Conservation (phyloP, 768 basidiomycete genomes). For the Leccinum obscurum region DNA sequence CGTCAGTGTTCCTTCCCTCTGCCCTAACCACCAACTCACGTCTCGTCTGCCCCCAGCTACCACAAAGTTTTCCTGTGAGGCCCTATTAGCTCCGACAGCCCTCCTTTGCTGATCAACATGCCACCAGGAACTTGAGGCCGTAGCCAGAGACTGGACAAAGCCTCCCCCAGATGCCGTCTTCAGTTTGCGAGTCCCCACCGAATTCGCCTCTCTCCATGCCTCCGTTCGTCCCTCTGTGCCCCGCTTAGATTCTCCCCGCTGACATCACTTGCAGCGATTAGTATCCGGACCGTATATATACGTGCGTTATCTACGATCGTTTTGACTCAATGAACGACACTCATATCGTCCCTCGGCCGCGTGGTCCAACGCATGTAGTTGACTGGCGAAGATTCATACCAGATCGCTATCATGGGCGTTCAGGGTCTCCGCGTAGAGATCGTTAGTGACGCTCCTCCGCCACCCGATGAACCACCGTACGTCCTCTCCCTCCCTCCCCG, state of each 20-base stretch:
- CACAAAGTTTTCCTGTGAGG: conserved; percentile 62
- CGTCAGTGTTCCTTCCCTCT: conserved; percentile 34
- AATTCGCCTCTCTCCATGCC: conserved; percentile 82
- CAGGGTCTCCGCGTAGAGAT: conserved; percentile 85
- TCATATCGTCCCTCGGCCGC: conserved; percentile 20
- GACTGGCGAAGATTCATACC: conserved; percentile 83
- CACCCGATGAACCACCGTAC: conserved; percentile 82
- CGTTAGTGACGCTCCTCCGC: conserved; percentile 81
- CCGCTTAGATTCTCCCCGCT: conserved; percentile 20
- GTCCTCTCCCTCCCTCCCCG: conserved; percentile 2
- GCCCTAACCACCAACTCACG: background rate
- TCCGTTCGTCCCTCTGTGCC: conserved; percentile 51
- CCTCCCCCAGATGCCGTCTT: conserved; percentile 80
- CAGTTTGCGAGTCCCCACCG: conserved; percentile 79
- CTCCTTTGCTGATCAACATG: conserved; percentile 7
- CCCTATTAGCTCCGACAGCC: background rate
- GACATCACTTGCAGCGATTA: conserved; percentile 52
- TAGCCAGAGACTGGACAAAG: conserved; percentile 84
- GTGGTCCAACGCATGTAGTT: conserved; percentile 46
- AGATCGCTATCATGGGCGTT: conserved; percentile 83
- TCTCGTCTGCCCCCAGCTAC: conserved; percentile 50
- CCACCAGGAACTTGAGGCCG: conserved; percentile 71
- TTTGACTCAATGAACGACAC: conserved; percentile 6
- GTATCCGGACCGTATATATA: conserved; percentile 85
- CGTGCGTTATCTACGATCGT: conserved; percentile 43